Evolutionary conservation across 352 stramenopile genomes (phyloP).

Genomic region (Globisporangium lucens): DNA sequence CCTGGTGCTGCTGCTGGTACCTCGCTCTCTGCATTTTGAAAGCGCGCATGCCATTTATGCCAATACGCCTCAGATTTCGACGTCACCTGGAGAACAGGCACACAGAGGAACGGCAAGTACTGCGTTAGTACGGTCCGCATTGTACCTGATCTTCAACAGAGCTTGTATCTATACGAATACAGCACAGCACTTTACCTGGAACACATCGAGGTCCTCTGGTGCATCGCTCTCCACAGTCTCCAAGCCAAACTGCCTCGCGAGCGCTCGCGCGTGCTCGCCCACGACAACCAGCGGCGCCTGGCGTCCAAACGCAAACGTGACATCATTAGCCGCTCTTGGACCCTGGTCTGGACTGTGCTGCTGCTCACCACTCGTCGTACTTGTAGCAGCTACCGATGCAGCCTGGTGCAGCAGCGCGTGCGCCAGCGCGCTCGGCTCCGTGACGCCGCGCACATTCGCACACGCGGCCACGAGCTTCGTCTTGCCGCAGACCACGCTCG

Average conservation of each 20-base stretch:
- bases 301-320: constrained; percentile 33
- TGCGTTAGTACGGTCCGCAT: not conserved
- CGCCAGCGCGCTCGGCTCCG: constrained; percentile 44
- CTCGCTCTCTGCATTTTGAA: constrained; percentile 13
- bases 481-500: constrained; percentile 45
- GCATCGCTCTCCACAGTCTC: constrained; percentile 25
- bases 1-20: not conserved
- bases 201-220: constrained; percentile 23
- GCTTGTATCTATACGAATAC: not conserved
- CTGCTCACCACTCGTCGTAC: not conserved
- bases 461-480: constrained; percentile 38
- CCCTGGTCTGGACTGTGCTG: not conserved
- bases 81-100: not conserved
- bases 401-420: constrained; percentile 37
- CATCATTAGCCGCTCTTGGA: not conserved
- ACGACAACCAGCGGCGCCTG: constrained; percentile 59
- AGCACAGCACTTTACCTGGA: constrained; percentile 31
- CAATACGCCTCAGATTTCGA: constrained; percentile 28
- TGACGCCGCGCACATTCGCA: constrained; percentile 43
- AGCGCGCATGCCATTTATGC: constrained; percentile 43
- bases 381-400: not conserved
- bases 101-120: not conserved
- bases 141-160: too few relatives aligned
- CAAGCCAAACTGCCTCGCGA: constrained; percentile 35
- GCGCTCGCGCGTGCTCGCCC: constrained; percentile 33